These are phyloP conservation scores for Cyclaneusma minus DNA, from an alignment of 2,329 filamentous ascomycete genomes.

Conservation along the genomic window DNA sequence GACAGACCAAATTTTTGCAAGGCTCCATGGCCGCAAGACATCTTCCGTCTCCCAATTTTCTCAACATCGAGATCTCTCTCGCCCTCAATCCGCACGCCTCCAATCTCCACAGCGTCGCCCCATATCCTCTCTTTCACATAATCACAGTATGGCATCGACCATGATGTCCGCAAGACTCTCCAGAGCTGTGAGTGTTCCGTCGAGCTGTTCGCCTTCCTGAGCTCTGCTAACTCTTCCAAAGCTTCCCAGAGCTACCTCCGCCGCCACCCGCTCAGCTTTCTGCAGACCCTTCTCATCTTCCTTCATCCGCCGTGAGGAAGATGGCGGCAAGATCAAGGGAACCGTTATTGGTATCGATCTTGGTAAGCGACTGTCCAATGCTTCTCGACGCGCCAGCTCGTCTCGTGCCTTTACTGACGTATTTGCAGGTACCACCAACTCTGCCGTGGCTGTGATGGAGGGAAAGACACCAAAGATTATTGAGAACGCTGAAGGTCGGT, in stretches of 20 bases:
- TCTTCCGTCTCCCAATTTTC: too few relatives aligned
- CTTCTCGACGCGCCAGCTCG: slow-evolving; percentile 2
- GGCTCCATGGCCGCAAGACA: too few relatives aligned
- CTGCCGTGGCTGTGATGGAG: slow-evolving; percentile 94
- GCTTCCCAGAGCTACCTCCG: slow-evolving; percentile 64
- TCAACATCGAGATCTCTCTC: slow-evolving; percentile 8
- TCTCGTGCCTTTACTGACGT: slow-evolving; percentile 3
- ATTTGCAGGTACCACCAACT: slow-evolving; percentile 71
- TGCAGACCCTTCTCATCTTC: slow-evolving; percentile 57
- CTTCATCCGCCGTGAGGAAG: slow-evolving; percentile 66
- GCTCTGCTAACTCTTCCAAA: slow-evolving; percentile 22
- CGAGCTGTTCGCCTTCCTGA: slow-evolving; percentile 4
- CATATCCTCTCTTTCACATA: slow-evolving; percentile 3
- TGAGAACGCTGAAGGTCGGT: slow-evolving; percentile 84
- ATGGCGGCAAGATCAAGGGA: slow-evolving; percentile 81
- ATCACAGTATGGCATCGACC: slow-evolving; percentile 22
- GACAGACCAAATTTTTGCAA: too few relatives aligned
- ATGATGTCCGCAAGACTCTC: slow-evolving; percentile 61
- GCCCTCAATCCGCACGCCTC: slow-evolving; percentile 4
- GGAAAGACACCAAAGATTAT: slow-evolving; percentile 92
- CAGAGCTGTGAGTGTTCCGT: slow-evolving; percentile 51
- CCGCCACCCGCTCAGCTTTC: slow-evolving; percentile 52
- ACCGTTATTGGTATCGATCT: slow-evolving; percentile 97
- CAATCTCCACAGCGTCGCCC: slow-evolving; percentile 5
- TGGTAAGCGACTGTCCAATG: slow-evolving; percentile 37